phyloP scores from a whole-genome alignment of 306 rosid genomes.

The Oemleria cerasiformis region DNA sequence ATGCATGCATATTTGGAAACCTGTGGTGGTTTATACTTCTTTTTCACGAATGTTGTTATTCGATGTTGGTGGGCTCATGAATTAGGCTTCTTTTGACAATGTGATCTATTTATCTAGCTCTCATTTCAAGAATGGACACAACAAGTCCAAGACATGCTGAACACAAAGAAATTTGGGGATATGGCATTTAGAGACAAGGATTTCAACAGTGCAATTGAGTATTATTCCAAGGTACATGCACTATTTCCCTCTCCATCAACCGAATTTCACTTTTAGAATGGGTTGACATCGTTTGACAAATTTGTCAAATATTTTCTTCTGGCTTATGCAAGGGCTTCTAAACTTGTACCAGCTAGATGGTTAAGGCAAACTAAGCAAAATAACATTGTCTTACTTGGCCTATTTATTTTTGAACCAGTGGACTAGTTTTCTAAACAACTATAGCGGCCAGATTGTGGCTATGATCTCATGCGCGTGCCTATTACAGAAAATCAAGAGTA shows the following conservation, averaged over 20 bases:
- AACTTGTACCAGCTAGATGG: background rate
- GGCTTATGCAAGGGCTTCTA: background rate
- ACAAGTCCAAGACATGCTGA: conserved; percentile 93
- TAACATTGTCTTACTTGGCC: background rate
- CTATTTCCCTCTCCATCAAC: background rate
- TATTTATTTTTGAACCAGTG: background rate
- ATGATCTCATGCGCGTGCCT: background rate
- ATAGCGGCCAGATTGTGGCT: background rate
- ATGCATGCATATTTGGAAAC: background rate
- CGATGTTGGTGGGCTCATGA: background rate
- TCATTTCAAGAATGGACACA: conserved; percentile 99
- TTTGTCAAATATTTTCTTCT: background rate
- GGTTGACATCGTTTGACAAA: background rate
- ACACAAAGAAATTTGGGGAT: conserved; percentile 89
- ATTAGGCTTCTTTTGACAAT: background rate
- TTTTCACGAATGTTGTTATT: background rate
- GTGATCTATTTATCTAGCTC: conserved; percentile 48
- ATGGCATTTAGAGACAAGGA: conserved; percentile 95
- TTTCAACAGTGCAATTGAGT: conserved; percentile 87
- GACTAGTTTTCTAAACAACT: background rate
- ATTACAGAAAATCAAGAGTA: background rate
- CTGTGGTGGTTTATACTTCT: background rate
- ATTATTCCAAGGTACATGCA: conserved; percentile 75
- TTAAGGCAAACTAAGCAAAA: background rate
- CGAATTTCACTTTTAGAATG: background rate